A percentile compares a stretch with the other conserved stretches of the same genome.
phyloP scores from a whole-genome alignment of 2,329 filamentous ascomycete genomes.

The Neocucurbitaria cava region DNA sequence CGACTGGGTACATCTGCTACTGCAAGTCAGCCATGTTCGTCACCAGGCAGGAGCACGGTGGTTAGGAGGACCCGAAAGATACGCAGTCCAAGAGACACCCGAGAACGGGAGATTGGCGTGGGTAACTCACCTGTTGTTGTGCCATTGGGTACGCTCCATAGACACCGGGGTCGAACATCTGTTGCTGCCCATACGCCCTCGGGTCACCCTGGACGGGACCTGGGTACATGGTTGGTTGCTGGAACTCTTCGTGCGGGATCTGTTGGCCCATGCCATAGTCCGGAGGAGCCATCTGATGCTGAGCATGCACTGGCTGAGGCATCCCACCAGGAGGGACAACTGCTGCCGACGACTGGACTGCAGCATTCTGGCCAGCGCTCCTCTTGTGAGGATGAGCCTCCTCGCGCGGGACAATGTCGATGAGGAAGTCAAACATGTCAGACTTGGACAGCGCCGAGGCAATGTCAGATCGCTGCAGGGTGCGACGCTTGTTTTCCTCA shows the following conservation, averaged over 20 bases:
- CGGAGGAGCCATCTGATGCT: slow-evolving; percentile 62
- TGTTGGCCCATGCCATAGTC: slow-evolving; percentile 65
- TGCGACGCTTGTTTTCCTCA: slow-evolving; percentile 97
- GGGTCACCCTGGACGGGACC: slow-evolving; percentile 78
- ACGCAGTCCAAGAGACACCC: not conserved
- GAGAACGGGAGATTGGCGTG: too few species aligned
- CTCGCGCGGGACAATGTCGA: slow-evolving; percentile 96
- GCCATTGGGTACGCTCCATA: slow-evolving; percentile 82
- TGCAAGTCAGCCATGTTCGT: slow-evolving; percentile 6
- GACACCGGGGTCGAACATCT: slow-evolving; percentile 86
- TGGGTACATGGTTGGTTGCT: slow-evolving; percentile 81
- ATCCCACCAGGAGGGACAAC: slow-evolving; percentile 43
- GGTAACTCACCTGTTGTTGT: slow-evolving; percentile 75
- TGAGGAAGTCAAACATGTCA: slow-evolving; percentile 99
- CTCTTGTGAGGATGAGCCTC: slow-evolving; percentile 89
- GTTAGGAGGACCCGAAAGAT: not conserved
- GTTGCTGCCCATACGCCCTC: slow-evolving; percentile 76
- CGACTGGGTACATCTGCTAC: slow-evolving; percentile 48
- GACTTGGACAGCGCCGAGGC: slow-evolving; percentile 94
- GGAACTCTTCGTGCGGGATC: slow-evolving; percentile 74
- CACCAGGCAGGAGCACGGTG: not conserved
- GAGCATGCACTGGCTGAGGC: slow-evolving; percentile 53
- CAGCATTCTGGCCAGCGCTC: slow-evolving; percentile 45
- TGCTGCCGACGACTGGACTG: slow-evolving; percentile 51
- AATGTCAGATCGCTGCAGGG: slow-evolving; percentile 93